phyloP scores from a whole-genome alignment of 371 early-diverging fungal genomes.

The Basidiobolus meristosporus region DNA sequence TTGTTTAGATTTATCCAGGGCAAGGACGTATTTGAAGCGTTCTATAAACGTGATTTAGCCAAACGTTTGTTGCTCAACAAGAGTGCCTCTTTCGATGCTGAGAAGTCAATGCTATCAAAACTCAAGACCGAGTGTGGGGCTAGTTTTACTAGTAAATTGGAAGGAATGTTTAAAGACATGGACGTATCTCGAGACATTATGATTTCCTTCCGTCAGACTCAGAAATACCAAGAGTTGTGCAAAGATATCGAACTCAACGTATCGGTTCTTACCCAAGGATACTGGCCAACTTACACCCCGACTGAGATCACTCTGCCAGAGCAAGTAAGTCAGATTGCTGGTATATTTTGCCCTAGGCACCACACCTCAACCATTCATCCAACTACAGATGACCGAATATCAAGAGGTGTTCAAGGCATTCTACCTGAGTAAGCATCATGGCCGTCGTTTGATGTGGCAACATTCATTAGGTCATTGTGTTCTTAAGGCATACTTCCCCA shows the following conservation, averaged over 20 bases:
- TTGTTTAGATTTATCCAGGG: conserved; percentile 77
- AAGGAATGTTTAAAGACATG: conserved; percentile 88
- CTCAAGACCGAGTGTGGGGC: conserved; percentile 78
- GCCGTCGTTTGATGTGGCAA: conserved; percentile 70
- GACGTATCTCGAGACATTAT: conserved; percentile 51
- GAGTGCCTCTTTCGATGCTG: conserved; percentile 59
- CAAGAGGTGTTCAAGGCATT: conserved; percentile 50
- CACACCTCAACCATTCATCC: background rate
- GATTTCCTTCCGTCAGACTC: conserved; percentile 17
- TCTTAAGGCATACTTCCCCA: conserved; percentile 36
- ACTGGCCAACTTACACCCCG: conserved; percentile 79
- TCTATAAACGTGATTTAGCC: conserved; percentile 79
- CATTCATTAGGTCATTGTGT: conserved; percentile 56
- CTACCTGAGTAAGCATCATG: conserved; percentile 55
- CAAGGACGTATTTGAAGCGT: conserved; percentile 91
- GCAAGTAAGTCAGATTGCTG: conserved; percentile 19
- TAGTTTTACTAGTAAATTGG: conserved; percentile 73
- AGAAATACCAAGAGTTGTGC: background rate
- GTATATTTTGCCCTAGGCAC: background rate
- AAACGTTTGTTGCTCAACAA: conserved; percentile 63
- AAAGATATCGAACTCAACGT: conserved; percentile 26
- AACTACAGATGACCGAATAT: conserved; percentile 27
- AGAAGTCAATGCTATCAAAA: conserved; percentile 63
- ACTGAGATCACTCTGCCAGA: conserved; percentile 38
- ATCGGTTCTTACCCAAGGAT: conserved; percentile 64